phyloP scores from a whole-genome alignment of 2,329 filamentous ascomycete species.

The Coniochaeta prunicola region DNA sequence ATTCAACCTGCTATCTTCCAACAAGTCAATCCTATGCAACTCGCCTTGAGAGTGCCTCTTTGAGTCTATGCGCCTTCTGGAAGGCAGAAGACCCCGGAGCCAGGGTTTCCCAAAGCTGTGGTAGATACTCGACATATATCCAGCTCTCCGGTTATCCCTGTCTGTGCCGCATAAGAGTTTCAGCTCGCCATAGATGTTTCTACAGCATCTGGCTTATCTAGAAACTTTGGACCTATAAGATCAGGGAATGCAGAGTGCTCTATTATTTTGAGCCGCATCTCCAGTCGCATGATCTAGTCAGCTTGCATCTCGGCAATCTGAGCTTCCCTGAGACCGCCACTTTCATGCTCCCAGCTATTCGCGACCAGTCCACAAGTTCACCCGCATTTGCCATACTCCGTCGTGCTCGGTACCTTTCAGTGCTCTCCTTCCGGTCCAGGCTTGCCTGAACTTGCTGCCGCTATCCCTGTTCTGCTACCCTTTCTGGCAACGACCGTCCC shows the following conservation, averaged over 20 bases:
- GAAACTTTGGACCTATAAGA: not conserved
- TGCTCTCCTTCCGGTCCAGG: not conserved
- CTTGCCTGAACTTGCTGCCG: not conserved
- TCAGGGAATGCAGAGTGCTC: not conserved
- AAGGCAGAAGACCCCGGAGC: not conserved
- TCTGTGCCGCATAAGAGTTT: not conserved
- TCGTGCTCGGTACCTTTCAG: not conserved
- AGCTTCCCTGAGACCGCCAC: conserved; percentile 3
- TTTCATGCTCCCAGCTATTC: conserved; percentile 1
- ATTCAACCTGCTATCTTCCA: no score
- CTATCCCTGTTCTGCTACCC: not conserved
- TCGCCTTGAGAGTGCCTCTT: not conserved
- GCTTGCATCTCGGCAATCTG: conserved; percentile 1
- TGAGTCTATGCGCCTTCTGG: not conserved
- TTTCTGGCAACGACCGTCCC: not conserved
- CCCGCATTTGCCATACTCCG: not conserved
- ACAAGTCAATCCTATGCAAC: no score
- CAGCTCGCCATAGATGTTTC: not conserved
- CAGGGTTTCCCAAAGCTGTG: not conserved
- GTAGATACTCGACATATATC: not conserved
- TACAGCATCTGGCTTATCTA: not conserved
- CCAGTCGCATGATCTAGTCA: conserved; percentile 3
- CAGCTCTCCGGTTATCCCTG: not conserved
- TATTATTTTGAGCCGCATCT: not conserved
- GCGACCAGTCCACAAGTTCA: not conserved